Conservation (phyloP, 192 early-diverging fungal genomes). For the Phycomyces blakesleeanus region DNA sequence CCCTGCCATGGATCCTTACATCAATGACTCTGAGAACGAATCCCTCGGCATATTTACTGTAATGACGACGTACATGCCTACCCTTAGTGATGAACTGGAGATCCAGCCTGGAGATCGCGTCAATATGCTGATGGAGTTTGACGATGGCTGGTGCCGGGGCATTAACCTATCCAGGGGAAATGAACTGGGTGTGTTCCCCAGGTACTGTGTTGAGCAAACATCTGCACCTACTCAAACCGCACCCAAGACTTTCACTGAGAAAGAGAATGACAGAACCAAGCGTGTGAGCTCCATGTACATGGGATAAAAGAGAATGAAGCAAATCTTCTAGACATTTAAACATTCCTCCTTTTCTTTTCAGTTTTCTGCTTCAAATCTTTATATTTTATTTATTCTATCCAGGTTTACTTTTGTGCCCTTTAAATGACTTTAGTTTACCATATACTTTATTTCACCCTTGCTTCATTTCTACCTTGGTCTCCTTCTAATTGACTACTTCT, state of each 20-base stretch:
- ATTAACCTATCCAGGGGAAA: constrained; percentile 46
- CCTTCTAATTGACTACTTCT: too few relatives aligned
- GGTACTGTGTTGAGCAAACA: constrained; percentile 44
- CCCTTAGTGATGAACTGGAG: constrained; percentile 54
- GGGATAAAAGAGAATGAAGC: not conserved
- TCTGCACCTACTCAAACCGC: not conserved
- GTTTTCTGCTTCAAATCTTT: too few relatives aligned
- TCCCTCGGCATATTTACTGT: constrained; percentile 44
- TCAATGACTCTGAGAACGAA: not conserved
- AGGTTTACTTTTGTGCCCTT: not conserved
- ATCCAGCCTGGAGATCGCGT: constrained; percentile 51
- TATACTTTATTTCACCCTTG: too few relatives aligned
- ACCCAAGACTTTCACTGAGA: not conserved
- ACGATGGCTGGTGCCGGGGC: constrained; percentile 60
- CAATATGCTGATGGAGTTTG: constrained; percentile 48
- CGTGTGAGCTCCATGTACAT: constrained; percentile 27
- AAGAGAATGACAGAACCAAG: constrained; percentile 14
- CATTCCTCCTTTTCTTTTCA: not conserved
- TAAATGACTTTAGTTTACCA: too few relatives aligned
- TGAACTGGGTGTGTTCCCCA: constrained; percentile 52
- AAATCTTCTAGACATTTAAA: not conserved
- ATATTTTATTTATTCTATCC: too few relatives aligned
- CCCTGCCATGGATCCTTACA: not conserved
- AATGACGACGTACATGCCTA: constrained; percentile 46
- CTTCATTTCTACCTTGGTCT: too few relatives aligned